Conservation (phyloP, 257 asterid species). For the Capsicum chinense region DNA sequence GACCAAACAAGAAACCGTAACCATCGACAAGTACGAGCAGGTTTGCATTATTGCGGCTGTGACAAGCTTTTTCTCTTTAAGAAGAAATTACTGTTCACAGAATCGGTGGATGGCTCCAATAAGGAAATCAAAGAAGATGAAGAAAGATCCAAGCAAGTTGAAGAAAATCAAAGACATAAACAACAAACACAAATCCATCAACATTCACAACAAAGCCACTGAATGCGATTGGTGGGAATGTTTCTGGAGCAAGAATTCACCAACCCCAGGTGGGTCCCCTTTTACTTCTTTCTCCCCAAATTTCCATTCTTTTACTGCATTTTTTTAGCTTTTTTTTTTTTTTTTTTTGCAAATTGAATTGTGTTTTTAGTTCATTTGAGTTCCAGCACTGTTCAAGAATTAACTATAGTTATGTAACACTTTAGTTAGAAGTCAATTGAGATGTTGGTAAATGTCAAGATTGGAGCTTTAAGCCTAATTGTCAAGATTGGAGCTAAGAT, state of each 20-base stretch:
- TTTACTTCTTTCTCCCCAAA: not conserved
- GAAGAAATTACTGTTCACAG: not conserved
- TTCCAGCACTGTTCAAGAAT: not conserved
- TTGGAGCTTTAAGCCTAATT: not conserved
- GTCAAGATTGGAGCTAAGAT: not conserved
- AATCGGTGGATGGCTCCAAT: constrained; percentile 66
- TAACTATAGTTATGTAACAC: not conserved
- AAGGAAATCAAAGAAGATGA: constrained; percentile 57
- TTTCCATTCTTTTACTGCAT: not conserved
- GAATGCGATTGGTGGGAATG: constrained; percentile 95
- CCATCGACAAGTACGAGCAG: not conserved
- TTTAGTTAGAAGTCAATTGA: not conserved
- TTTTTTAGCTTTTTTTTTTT: not conserved
- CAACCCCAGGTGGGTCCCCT: constrained; percentile 60
- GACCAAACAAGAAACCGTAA: not conserved
- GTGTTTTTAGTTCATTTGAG: not conserved
- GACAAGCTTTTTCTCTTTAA: not conserved
- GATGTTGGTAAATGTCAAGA: not conserved
- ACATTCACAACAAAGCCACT: constrained; percentile 57
- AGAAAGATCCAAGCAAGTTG: constrained; percentile 63
- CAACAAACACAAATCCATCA: constrained; percentile 36
- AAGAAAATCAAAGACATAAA: constrained; percentile 59
- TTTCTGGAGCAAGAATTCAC: constrained; percentile 78
- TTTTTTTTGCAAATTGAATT: constrained; percentile 13
- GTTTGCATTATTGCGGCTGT: not conserved